Conservation (phyloP, 176 grass and related monocot genomes). For the Calamus simplicifolius region DNA sequence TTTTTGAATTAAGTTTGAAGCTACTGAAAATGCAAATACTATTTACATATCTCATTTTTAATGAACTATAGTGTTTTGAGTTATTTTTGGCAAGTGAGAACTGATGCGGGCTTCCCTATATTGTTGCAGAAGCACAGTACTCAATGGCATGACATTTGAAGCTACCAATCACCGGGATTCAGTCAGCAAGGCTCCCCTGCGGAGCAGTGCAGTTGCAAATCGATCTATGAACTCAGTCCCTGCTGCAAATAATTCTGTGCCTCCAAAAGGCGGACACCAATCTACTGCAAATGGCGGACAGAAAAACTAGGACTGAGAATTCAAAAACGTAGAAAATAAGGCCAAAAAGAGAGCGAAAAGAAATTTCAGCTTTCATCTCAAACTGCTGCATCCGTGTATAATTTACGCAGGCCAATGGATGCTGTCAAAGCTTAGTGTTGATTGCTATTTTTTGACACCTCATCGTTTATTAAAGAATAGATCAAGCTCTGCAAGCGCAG, state of each 20-base stretch:
- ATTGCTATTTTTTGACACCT: no score
- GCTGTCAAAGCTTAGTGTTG: slow-evolving; percentile 24
- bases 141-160: slow-evolving; percentile 47
- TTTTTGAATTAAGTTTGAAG: background rate
- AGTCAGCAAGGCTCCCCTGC: slow-evolving; percentile 30
- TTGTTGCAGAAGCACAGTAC: slow-evolving; percentile 46
- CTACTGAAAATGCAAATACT: no score
- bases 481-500: no score
- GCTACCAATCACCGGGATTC: slow-evolving; percentile 34
- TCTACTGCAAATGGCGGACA: slow-evolving; percentile 41
- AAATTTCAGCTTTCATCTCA: slow-evolving; percentile 22
- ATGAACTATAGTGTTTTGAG: background rate
- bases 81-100: background rate
- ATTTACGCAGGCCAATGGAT: slow-evolving; percentile 13
- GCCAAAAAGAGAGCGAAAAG: background rate
- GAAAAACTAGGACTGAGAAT: slow-evolving; percentile 46
- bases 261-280: slow-evolving; percentile 22
- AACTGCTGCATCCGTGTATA: slow-evolving; percentile 13
- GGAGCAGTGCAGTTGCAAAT: slow-evolving; percentile 39
- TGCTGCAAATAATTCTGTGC: slow-evolving; percentile 43
- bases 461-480: no score
- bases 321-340: slow-evolving; percentile 11
- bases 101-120: background rate
- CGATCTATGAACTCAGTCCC: slow-evolving; percentile 34
- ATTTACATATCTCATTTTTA: background rate